phyloP scores from a whole-genome alignment of 192 early-diverging fungal genomes.

The Coemansia sp. region DNA sequence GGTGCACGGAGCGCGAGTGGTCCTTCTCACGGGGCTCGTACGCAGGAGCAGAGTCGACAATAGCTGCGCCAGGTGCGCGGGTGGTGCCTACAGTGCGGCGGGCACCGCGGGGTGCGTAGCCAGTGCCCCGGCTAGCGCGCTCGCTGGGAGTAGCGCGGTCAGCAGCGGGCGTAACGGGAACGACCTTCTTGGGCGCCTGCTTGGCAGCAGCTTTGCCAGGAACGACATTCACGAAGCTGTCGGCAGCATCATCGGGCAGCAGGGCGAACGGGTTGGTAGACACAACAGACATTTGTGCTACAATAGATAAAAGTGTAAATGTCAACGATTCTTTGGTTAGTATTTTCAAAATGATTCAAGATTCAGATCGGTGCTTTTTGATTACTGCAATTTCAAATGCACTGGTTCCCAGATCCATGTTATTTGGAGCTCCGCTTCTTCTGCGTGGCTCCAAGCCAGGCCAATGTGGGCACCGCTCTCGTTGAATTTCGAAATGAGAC shows the following conservation, averaged over 20 bases:
- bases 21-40: constrained; percentile 40
- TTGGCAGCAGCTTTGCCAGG: constrained; percentile 24
- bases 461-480: background rate
- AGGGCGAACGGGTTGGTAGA: constrained; percentile 72
- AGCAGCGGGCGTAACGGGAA: constrained; percentile 10
- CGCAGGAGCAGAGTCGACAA: constrained; percentile 23
- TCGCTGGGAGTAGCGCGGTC: constrained; percentile 37
- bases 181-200: constrained; percentile 43
- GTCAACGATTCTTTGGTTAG: background rate
- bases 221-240: constrained; percentile 48
- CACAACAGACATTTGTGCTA: constrained; percentile 55
- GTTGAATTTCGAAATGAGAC: background rate
- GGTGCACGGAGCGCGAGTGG: constrained; percentile 47
- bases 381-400: background rate
- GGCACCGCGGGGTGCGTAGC: constrained; percentile 31
- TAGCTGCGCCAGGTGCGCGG: constrained; percentile 16
- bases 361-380: background rate
- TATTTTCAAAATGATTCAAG: background rate
- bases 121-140: constrained; percentile 16
- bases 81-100: constrained; percentile 34
- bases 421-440: background rate
- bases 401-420: background rate
- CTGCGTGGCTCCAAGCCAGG: background rate
- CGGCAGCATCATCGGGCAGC: constrained; percentile 63
- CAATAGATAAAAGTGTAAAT: background rate